Evolutionary conservation across 495 filamentous ascomycete genomes (phyloP).

Genomic region (Neurospora tetrasperma): DNA sequence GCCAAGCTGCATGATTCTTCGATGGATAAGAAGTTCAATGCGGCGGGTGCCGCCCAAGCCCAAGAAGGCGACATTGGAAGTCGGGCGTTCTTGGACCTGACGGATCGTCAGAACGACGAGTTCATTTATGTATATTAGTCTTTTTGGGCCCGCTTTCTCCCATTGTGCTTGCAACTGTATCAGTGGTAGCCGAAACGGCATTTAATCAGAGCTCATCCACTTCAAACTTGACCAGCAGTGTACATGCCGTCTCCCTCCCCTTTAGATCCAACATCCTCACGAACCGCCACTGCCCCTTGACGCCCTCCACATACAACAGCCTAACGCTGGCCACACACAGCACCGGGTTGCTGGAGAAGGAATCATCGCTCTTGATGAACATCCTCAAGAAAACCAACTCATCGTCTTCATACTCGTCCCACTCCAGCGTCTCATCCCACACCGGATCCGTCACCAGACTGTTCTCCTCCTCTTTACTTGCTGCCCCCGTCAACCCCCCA

Average conservation of each 20-base stretch:
- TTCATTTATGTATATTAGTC: slow-evolving; percentile 54
- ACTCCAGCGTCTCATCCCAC: slow-evolving; percentile 44
- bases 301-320: slow-evolving; percentile 30
- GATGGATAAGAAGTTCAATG: slow-evolving; percentile 36
- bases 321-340: slow-evolving; percentile 38
- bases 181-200: too few species aligned
- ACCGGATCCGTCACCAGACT: slow-evolving; percentile 36
- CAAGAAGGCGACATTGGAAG: slow-evolving; percentile 14
- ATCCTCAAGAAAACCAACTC: slow-evolving; percentile 43
- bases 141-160: not conserved
- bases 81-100: slow-evolving; percentile 45
- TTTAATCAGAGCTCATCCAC: slow-evolving; percentile 19
- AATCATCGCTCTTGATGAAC: slow-evolving; percentile 44
- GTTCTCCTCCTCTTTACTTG: slow-evolving; percentile 20
- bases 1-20: slow-evolving; percentile 45
- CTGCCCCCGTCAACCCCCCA: not conserved
- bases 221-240: slow-evolving; percentile 42
- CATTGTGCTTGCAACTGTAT: too few species aligned
- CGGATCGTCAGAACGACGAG: slow-evolving; percentile 55
- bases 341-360: slow-evolving; percentile 39
- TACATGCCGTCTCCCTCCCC: slow-evolving; percentile 40
- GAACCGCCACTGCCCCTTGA: slow-evolving; percentile 38
- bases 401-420: slow-evolving; percentile 42
- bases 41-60: not conserved
- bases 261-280: slow-evolving; percentile 44